Evolutionary conservation across 2,329 filamentous ascomycete genomes (phyloP), one percentile per base, ranked within the genome.

Genomic region (Pseudogymnoascus sp.): DNA sequence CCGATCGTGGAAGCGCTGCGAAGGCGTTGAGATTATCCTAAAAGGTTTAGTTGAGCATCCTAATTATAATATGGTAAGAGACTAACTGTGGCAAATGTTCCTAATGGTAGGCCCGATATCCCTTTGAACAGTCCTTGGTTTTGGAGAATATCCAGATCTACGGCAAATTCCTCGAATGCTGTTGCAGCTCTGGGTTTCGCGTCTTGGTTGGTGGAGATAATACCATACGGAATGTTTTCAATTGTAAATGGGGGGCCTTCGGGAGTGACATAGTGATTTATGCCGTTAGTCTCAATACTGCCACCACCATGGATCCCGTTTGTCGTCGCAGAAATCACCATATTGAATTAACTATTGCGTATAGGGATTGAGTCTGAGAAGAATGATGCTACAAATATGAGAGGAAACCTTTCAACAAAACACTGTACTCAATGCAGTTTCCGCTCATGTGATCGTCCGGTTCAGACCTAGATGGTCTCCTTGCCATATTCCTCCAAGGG

Each of bases 221-320:
- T 86, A 70, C 90, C 90, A 71, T 93, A 93, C 1, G 90, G 90
- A 62, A 95, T 88, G 72, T 95, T 95, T 70, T 87, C 85, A 61
- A 93, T 77, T 7, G 89, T 91, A 76, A 93, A 93, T 37, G 69
- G 74, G 75, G 46, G 63, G 21, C 33, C 56, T 29, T 15, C 7
- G 19, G 35, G 19, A n/a, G 13, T 37, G 35, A 13, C 35, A n/a
- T 15, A 7, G 35, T 37, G 35, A 37, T 37, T 13, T 37, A n/a
- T 37, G 15, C 35, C 35, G 13, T 37, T n/a, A 37, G 13, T 37
- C 35, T 37, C 35, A n/a, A 37, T 37, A 37, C 35, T 5, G 35
- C 35, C 35, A 37, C 35, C 35, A 37, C 35, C 35, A 37, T 37
- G 13, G 35, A 5, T 7, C 35, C 35, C 35, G 35, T 37, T 37